phyloP scores from a whole-genome alignment of 2,329 filamentous ascomycete genomes.

The Purpureocillium lavendulum region DNA sequence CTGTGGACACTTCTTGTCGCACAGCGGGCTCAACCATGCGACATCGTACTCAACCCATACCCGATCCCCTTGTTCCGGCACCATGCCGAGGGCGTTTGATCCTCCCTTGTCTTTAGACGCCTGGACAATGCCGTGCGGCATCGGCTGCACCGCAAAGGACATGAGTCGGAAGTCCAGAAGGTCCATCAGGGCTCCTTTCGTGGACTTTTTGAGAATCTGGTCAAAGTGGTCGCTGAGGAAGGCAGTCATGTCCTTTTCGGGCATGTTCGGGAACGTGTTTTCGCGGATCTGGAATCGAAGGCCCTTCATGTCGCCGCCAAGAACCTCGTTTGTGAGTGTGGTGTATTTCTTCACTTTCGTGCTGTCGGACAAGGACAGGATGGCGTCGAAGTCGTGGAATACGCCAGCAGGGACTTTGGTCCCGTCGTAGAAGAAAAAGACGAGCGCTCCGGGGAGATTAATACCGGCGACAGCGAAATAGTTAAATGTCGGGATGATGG shows the following conservation, averaged over 20 bases:
- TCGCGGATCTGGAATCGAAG: constrained; percentile 10
- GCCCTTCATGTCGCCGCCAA: constrained; percentile 9
- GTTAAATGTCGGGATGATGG: constrained; percentile 48
- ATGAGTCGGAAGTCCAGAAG: constrained; percentile 7
- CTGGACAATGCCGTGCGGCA: constrained; percentile 8
- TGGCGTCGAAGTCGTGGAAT: constrained; percentile 47
- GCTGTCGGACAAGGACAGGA: constrained; percentile 33
- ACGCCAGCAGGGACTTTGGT: constrained; percentile 39
- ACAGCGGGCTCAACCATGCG: constrained; percentile 13
- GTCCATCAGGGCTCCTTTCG: not conserved
- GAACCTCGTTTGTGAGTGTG: constrained; percentile 20
- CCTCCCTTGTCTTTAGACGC: constrained; percentile 8
- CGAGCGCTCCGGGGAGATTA: constrained; percentile 37
- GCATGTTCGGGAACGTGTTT: constrained; percentile 16
- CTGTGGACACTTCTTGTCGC: constrained; percentile 10
- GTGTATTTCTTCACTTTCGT: constrained; percentile 38
- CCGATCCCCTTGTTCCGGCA: constrained; percentile 14
- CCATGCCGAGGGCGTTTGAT: constrained; percentile 16
- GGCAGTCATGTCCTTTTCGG: constrained; percentile 8
- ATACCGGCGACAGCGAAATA: constrained; percentile 12
- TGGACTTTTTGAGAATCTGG: not conserved
- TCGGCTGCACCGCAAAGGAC: constrained; percentile 10
- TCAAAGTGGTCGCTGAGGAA: constrained; percentile 12
- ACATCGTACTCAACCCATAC: constrained; percentile 23
- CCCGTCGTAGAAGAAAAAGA: constrained; percentile 58